Base-by-base conservation (phyloP, 1,139 yeast genomes). In the Yamadazyma kanchanaburiensis region DNA sequence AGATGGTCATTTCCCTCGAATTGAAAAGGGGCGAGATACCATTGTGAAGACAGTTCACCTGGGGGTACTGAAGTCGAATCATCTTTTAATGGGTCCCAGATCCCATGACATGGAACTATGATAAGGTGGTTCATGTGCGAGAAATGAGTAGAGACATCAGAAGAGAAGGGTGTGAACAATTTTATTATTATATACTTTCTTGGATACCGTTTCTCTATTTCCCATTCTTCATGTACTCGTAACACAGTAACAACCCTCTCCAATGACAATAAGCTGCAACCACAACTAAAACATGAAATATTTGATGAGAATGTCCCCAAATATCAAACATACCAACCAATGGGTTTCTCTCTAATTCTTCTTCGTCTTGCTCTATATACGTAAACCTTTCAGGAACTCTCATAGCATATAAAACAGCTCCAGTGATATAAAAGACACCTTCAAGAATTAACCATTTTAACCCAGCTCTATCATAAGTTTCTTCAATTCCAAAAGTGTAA, bases 271-370 rank as follows among this genome's bases (percentile, higher is more conserved):
- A 64, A 0, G 95, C 94, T 4, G 95, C 96, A 6, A 79, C 45
- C 0, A 88, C 91, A 3, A 89, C 96, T 48, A 84, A 58, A 3
- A 84, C 58, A 53, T 88, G 96, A 53, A 88, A 88, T 14, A 88
- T 73, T 52, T 89, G 96, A 53, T 88, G 96, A 3, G 95, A 83
- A 43, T 85, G 84, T 1, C 95, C 95, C 60, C 77, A 69, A 10
- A 77, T 51, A 46, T 88, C 96, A 51, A 74, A 83, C 16, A 35
- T 60, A 3, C 70, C 72, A 0, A 48, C 36, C 4, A 34, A 22
- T 2, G 60, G 52, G 18, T 38, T 33, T 4, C 32, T 25, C 12
- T 43, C 38, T 26, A 45, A 33, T 8, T 33, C 28, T 10, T 40
- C 42, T 25, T 45, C 49, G 13, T 46, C 54, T 27, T 52, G 50